Conservation (phyloP, 2,329 filamentous ascomycete genomes). For the Triangularia setosa region DNA sequence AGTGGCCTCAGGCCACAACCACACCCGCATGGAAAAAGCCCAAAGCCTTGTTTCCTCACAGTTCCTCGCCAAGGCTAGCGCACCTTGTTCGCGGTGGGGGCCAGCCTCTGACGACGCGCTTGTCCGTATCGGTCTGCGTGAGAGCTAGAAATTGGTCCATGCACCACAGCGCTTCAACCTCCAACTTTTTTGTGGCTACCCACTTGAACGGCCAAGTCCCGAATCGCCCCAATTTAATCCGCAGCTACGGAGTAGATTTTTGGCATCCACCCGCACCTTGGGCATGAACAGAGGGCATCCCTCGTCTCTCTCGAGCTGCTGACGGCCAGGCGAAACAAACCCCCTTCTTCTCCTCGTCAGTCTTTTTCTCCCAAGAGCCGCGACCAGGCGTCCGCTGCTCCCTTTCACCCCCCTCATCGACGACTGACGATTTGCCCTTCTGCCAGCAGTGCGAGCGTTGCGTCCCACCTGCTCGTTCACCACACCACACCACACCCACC, state of each 20-base stretch:
- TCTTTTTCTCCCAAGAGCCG: conserved; percentile 6
- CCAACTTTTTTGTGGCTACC: conserved; percentile 1
- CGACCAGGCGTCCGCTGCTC: conserved; percentile 17
- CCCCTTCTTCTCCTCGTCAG: not conserved
- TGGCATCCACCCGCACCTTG: conserved; percentile 18
- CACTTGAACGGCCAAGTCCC: conserved; percentile 18
- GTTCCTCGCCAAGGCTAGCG: not conserved
- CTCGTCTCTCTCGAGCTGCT: conserved; percentile 8
- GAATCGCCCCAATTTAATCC: conserved; percentile 21
- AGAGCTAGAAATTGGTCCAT: conserved; percentile 26
- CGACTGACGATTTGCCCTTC: conserved; percentile 6
- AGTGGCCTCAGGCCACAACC: not conserved
- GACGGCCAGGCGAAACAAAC: conserved; percentile 5
- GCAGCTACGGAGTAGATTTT: conserved; percentile 17
- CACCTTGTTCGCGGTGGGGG: not conserved
- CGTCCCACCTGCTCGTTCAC: not conserved
- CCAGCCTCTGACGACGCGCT: not conserved
- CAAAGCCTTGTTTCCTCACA: not conserved
- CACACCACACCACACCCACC: not conserved
- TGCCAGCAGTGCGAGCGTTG: not conserved
- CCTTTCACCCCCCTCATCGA: not conserved
- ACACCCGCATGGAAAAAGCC: not conserved
- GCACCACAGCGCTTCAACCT: conserved; percentile 10
- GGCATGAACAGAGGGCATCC: conserved; percentile 20
- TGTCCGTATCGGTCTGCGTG: conserved; percentile 8